Percentiles rank a stretch among this genome's conserved stretches.
These are phyloP conservation scores for Penicillium diatomitis DNA, from an alignment of 495 filamentous ascomycete species.

Conservation along the genomic window DNA sequence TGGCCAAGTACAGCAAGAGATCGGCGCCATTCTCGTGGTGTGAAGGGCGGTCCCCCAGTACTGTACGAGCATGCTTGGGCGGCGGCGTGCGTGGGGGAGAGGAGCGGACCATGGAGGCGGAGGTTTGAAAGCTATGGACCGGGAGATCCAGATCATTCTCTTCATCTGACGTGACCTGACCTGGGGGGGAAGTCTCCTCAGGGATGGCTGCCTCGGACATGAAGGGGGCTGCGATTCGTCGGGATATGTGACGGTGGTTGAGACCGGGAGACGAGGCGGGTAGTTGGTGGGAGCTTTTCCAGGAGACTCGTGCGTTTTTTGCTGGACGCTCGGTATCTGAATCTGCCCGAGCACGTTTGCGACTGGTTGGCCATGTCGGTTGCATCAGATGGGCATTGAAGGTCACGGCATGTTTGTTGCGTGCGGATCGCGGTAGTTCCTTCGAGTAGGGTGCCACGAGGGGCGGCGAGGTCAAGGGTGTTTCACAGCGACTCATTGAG, in stretches of 20 bases:
- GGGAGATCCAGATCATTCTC: constrained; percentile 67
- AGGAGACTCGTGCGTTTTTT: constrained; percentile 48
- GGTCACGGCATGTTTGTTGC: constrained; percentile 39
- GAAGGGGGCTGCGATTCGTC: constrained; percentile 57
- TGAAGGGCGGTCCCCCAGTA: constrained; percentile 35
- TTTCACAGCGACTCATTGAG: constrained; percentile 37
- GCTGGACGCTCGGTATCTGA: constrained; percentile 50
- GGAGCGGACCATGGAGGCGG: constrained; percentile 48
- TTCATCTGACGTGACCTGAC: constrained; percentile 60
- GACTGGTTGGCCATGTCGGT: constrained; percentile 38
- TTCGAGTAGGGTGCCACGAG: constrained; percentile 33
- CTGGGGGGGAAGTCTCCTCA: constrained; percentile 50
- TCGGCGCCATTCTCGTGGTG: constrained; percentile 78
- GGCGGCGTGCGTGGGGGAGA: constrained; percentile 78
- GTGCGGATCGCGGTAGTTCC: constrained; percentile 36
- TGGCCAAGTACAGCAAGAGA: constrained; percentile 82
- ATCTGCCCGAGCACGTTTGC: constrained; percentile 64
- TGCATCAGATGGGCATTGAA: constrained; percentile 38
- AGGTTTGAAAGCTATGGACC: constrained; percentile 59
- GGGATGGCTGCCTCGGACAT: constrained; percentile 63
- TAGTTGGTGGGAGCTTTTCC: constrained; percentile 65
- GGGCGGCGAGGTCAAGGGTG: constrained; percentile 37
- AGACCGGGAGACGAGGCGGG: constrained; percentile 73
- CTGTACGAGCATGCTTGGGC: constrained; percentile 49
- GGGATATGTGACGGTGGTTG: constrained; percentile 18